Percentiles rank a stretch among this genome's conserved stretches.
Conservation (phyloP, 805 yeast species). For the Lachancea mirantina region DNA sequence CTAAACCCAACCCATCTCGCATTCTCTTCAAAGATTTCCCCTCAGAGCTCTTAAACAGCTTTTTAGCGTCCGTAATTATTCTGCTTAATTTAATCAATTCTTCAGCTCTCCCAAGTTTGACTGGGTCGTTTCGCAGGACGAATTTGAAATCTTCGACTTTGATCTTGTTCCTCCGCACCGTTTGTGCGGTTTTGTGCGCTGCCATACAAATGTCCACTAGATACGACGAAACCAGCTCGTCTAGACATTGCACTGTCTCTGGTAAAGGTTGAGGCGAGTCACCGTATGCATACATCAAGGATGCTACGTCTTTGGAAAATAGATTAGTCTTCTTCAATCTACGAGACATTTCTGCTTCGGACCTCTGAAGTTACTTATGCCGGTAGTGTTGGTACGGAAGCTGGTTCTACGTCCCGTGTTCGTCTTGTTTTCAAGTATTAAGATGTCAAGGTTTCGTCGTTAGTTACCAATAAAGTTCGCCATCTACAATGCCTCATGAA, state of each 20-base stretch:
- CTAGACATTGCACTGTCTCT: slow-evolving; percentile 58
- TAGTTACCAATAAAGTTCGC: too few relatives aligned
- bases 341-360: slow-evolving; percentile 22
- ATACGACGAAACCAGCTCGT: slow-evolving; percentile 60
- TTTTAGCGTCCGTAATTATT: slow-evolving; percentile 58
- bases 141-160: slow-evolving; percentile 68
- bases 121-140: slow-evolving; percentile 57
- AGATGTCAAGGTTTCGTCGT: too few relatives aligned
- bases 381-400: too few relatives aligned
- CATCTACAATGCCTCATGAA: too few relatives aligned
- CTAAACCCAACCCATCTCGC: slow-evolving; percentile 24
- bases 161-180: slow-evolving; percentile 51
- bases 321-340: slow-evolving; percentile 37
- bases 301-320: slow-evolving; percentile 45
- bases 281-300: slow-evolving; percentile 64
- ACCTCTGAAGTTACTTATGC: too few relatives aligned
- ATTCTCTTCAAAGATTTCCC: slow-evolving; percentile 33
- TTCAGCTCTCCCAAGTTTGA: slow-evolving; percentile 61
- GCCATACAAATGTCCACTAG: slow-evolving; percentile 53
- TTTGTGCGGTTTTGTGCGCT: slow-evolving; percentile 43
- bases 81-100: slow-evolving; percentile 55
- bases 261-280: slow-evolving; percentile 61
- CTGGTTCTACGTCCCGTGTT: too few relatives aligned
- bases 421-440: too few relatives aligned
- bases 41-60: slow-evolving; percentile 59